Evolutionary conservation across 495 filamentous ascomycete species (phyloP).

Genomic region (Delitschia confertaspora): DNA sequence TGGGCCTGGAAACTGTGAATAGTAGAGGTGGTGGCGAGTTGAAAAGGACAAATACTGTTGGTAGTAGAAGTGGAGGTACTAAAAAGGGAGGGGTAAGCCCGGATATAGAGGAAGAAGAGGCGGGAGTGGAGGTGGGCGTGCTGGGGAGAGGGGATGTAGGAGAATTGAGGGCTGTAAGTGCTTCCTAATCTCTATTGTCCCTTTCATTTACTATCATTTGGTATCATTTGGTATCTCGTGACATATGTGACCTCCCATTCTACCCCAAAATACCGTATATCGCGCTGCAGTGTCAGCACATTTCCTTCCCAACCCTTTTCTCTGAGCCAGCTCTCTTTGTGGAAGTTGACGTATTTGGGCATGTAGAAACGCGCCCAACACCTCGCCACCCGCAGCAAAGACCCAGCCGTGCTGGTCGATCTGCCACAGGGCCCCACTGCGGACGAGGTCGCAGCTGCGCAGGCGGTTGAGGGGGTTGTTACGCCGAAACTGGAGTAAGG

Average conservation of each 20-base stretch:
- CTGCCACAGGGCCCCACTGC: slow-evolving; percentile 31
- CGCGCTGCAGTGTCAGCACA: background rate
- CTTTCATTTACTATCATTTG: too few species aligned
- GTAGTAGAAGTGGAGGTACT: background rate
- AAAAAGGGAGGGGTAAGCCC: slow-evolving; percentile 12
- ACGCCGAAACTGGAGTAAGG: slow-evolving; percentile 7
- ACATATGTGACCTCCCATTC: background rate
- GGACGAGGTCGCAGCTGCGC: slow-evolving; percentile 31
- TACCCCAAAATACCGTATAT: too few species aligned
- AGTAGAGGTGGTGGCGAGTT: background rate
- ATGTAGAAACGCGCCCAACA: slow-evolving; percentile 28
- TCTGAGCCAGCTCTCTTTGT: background rate
- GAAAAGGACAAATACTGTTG: background rate
- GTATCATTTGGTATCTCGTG: too few species aligned
- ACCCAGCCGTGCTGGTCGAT: slow-evolving; percentile 35
- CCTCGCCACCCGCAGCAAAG: slow-evolving; percentile 26
- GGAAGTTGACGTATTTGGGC: background rate
- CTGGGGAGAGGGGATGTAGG: slow-evolving; percentile 18
- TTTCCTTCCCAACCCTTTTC: background rate
- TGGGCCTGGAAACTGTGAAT: slow-evolving; percentile 1
- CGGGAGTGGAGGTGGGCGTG: slow-evolving; percentile 23
- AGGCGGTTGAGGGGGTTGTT: slow-evolving; percentile 19
- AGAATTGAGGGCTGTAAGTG: slow-evolving; percentile 25
- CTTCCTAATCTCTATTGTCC: background rate
- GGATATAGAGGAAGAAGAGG: slow-evolving; percentile 18